Base-by-base conservation (phyloP, 2,329 filamentous ascomycete genomes). In the Hypoxylon sp. region DNA sequence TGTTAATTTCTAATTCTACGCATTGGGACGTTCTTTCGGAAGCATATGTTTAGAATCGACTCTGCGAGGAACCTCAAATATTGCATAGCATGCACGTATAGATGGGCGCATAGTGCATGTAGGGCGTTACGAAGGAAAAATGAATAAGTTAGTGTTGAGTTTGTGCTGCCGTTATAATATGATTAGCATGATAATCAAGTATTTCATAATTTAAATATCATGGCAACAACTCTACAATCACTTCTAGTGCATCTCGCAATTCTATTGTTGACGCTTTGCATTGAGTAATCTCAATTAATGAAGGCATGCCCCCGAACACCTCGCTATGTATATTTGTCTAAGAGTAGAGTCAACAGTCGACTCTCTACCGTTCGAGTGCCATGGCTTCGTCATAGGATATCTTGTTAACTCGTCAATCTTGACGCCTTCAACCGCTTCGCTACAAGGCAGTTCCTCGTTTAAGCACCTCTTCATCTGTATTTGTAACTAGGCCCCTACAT, bases 41-140 rank as follows among this genome's bases (percentile, higher is more conserved):
- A 64, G 53, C 56, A 33, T 33, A 51, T 52, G 51, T n/a, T 39
- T 11, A 70, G 44, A 11, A 63, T 44, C 53, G 54, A 22, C 60
- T 58, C 58, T 48, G 39, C 50, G 53, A 64, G 65, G 64, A 42
- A 42, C n/a, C 35, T 14, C 24, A 10, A 22, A 61, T 42, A 54
- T 52, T 44, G 63, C 63, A 65, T 63, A 42, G 56, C 53, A 61
- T 59, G 63, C 55, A 37, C 55, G 59, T 35, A 42, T 51, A 33
- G 61, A 50, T 51, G 17, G 56, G 44, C 63, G 52, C 35, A 52
- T 33, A 42, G 29, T 48, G 51, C 58, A 63, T 58, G 51, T 46
- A 35, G 44, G 65, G 70, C 67, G 69, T 72, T 67, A 5, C 50
- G 26, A 64, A 53, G 48, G 54, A 47, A 33, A 56, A 33, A 19